Conservation (phyloP, 805 yeast genomes). For the Metschnikowia anglica region DNA sequence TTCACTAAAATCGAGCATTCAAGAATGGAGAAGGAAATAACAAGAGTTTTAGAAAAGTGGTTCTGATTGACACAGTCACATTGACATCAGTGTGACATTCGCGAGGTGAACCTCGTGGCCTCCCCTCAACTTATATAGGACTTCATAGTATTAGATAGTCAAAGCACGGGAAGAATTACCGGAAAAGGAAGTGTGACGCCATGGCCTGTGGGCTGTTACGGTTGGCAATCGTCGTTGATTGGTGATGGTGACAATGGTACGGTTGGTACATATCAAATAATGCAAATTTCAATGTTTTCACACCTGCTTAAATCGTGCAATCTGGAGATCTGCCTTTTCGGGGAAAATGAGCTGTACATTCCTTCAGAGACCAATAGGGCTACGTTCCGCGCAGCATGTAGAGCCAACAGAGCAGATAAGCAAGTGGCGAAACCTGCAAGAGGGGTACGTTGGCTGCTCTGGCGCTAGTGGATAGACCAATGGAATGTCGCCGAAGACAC, state of each 20-base stretch:
- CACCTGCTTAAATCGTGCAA: no score
- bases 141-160: constrained; percentile 15
- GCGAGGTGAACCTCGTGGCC: no score
- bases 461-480: no score
- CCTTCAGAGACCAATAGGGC: no score
- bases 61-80: background rate
- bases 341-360: no score
- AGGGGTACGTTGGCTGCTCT: no score
- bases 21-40: background rate
- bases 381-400: no score
- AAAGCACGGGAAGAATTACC: constrained; percentile 12
- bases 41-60: background rate
- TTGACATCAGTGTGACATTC: no score
- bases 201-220: constrained; percentile 12
- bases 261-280: constrained; percentile 10
- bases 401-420: no score
- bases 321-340: no score
- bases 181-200: constrained; percentile 6
- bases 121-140: constrained; percentile 10
- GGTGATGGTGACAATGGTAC: constrained; percentile 7
- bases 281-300: constrained; percentile 7
- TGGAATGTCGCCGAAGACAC: no score
- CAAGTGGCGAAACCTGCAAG: no score
- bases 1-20: background rate
- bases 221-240: constrained; percentile 9